Conservation (phyloP, 1,139 yeast genomes). For the Kazachstania sp. region DNA sequence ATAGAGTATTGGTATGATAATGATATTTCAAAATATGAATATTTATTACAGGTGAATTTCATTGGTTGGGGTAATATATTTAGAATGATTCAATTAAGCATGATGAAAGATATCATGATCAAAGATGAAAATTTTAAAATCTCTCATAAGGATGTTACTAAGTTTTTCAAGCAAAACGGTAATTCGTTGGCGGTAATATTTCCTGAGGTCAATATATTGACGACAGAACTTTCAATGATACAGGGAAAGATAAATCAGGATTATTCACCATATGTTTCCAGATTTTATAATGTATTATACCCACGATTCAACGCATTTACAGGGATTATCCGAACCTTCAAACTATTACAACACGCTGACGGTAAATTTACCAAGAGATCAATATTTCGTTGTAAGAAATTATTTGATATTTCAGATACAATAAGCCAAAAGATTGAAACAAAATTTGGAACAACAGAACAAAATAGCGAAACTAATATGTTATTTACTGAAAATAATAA, state of each 20-base stretch:
- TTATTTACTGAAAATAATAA: not conserved
- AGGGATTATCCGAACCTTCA: conserved; percentile 41
- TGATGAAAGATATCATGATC: conserved; percentile 18
- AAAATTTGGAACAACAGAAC: not conserved
- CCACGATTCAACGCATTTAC: conserved; percentile 47
- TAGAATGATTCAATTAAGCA: conserved; percentile 20
- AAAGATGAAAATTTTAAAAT: conserved; percentile 25
- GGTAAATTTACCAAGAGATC: not conserved
- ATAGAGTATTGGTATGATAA: conserved; percentile 3
- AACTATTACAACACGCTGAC: conserved; percentile 13
- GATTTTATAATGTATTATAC: conserved; percentile 47
- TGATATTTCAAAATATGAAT: not conserved
- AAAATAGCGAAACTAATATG: not conserved
- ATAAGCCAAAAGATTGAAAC: not conserved
- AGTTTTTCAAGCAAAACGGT: conserved; percentile 11
- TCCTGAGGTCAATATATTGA: conserved; percentile 67
- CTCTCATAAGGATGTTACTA: conserved; percentile 8
- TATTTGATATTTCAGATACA: not conserved
- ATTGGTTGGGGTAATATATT: conserved; percentile 26
- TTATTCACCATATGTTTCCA: conserved; percentile 41
- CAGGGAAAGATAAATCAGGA: conserved; percentile 46
- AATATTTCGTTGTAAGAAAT: not conserved
- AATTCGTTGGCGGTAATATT: conserved; percentile 37
- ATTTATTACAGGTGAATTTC: conserved; percentile 8
- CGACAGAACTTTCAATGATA: conserved; percentile 37